These are phyloP conservation scores for Sedum album DNA, from an alignment of 164 flowering plant genomes.

Conservation along the genomic window DNA sequence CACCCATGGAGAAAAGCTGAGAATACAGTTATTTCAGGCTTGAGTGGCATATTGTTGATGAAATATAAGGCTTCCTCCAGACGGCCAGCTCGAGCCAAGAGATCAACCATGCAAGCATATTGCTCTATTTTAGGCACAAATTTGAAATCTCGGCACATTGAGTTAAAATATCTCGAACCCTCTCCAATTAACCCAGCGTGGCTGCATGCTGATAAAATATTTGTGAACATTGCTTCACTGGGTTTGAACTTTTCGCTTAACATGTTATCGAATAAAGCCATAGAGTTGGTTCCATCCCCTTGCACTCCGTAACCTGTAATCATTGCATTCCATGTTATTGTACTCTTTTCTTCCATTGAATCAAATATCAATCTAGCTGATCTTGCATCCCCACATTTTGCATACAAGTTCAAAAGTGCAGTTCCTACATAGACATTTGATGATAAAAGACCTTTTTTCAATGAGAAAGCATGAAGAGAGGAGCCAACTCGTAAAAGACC, in stretches of 20 bases:
- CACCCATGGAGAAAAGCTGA: conserved; percentile 82
- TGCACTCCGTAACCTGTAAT: conserved; percentile 64
- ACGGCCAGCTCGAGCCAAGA: conserved; percentile 56
- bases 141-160: conserved; percentile 38
- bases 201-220: conserved; percentile 61
- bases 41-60: conserved; percentile 47
- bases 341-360: conserved; percentile 43
- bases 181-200: conserved; percentile 62
- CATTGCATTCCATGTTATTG: conserved; percentile 66
- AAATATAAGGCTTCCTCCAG: conserved; percentile 64
- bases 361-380: conserved; percentile 53
- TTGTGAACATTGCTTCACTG: conserved; percentile 48
- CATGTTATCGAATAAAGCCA: conserved; percentile 45
- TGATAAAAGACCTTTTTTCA: conserved; percentile 39
- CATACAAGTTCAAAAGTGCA: conserved; percentile 55
- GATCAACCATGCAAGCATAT: conserved; percentile 71
- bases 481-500: conserved; percentile 38
- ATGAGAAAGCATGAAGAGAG: conserved; percentile 49
- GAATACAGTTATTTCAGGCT: conserved; percentile 38
- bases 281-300: conserved; percentile 40
- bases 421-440: conserved; percentile 52
- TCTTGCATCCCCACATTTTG: conserved; percentile 56
- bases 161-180: conserved; percentile 46
- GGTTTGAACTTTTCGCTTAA: conserved; percentile 44
- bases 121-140: conserved; percentile 58